These are phyloP conservation scores for Nannochloropsis oceanica DNA, from an alignment of 108 stramenopile species.

Conservation along the genomic window DNA sequence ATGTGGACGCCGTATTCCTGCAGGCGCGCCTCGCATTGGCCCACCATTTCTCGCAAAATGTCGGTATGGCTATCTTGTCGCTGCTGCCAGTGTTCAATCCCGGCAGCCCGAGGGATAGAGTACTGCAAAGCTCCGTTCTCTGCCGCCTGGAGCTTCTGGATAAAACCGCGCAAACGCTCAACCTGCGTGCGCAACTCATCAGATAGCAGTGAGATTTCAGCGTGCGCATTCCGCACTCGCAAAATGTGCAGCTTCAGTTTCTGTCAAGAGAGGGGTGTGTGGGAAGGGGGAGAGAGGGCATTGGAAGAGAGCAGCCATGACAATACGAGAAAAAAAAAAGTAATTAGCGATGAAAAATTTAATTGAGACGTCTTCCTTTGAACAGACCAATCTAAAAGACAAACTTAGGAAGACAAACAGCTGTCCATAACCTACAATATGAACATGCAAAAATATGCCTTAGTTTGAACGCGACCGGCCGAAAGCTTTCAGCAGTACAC, in stretches of 20 bases:
- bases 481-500: neutral
- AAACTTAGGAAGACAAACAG: neutral
- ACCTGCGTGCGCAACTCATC: neutral
- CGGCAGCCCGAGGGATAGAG: neutral
- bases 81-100: neutral
- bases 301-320: too few relatives aligned
- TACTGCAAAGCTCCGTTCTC: neutral
- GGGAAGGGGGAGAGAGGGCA: too few relatives aligned
- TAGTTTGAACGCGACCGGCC: neutral
- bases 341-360: neutral
- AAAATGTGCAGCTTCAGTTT: neutral
- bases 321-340: neutral
- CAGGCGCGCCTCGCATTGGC: neutral
- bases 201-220: neutral
- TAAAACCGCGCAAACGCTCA: neutral
- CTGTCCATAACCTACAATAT: too few relatives aligned
- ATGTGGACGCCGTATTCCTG: neutral
- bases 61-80: neutral
- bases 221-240: neutral
- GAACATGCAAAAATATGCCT: neutral
- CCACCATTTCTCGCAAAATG: neutral
- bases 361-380: neutral
- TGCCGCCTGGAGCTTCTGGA: neutral
- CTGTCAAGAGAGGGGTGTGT: neutral
- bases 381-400: neutral